Conservation (phyloP, 1,284 basidiomycete genomes). For the Phellinidium pouzarii region DNA sequence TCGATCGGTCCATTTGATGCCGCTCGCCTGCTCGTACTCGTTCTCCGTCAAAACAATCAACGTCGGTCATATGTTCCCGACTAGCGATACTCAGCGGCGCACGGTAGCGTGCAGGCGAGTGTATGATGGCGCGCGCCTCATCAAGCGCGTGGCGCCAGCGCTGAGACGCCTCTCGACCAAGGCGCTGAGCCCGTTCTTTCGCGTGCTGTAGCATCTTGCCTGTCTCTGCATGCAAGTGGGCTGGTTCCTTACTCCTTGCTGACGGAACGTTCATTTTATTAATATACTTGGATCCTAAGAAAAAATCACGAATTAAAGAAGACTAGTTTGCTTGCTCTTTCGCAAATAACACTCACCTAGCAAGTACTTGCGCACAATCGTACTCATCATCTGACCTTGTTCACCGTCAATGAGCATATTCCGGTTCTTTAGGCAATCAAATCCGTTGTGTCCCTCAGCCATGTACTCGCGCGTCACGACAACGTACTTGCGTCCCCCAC, state of each 20-base stretch:
- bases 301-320: not conserved
- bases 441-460: conserved; percentile 80
- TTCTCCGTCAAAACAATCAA: conserved; percentile 68
- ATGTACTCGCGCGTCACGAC: conserved; percentile 76
- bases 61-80: conserved; percentile 70
- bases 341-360: conserved; percentile 50
- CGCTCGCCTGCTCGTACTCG: conserved; percentile 28
- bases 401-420: conserved; percentile 80
- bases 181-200: conserved; percentile 29
- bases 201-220: conserved; percentile 37
- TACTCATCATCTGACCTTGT: conserved; percentile 74
- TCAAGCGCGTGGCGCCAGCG: conserved; percentile 31
- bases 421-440: conserved; percentile 58
- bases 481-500: conserved; percentile 57
- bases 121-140: conserved; percentile 39
- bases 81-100: conserved; percentile 55
- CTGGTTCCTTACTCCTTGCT: conserved; percentile 22
- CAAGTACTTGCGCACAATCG: conserved; percentile 79
- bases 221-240: conserved; percentile 37
- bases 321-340: not conserved
- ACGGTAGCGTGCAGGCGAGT: conserved; percentile 47
- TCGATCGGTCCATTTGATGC: not conserved
- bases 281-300: conserved; percentile 58
- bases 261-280: conserved; percentile 47
- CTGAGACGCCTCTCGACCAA: conserved; percentile 9